These are phyloP conservation scores for Pestalotiopsis sp. DNA, from an alignment of 2,329 filamentous ascomycete genomes.

Conservation along the genomic window DNA sequence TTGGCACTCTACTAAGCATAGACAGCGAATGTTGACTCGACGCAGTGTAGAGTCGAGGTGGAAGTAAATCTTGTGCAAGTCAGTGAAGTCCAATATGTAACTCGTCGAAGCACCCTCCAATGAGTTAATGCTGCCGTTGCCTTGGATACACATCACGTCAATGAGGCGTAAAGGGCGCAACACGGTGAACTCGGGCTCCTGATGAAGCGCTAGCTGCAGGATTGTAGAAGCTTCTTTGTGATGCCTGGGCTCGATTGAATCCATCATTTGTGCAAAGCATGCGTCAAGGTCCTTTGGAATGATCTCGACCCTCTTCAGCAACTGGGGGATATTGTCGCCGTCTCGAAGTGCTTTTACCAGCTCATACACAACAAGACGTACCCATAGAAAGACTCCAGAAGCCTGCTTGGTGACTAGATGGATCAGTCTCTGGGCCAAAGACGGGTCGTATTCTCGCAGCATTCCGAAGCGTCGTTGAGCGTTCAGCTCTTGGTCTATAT, in stretches of 20 bases:
- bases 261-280: background rate
- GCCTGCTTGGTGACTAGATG: accelerated
- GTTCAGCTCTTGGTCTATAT: background rate
- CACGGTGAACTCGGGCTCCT: background rate
- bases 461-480: background rate
- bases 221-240: background rate
- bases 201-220: background rate
- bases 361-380: background rate
- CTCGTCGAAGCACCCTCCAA: accelerated
- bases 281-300: background rate
- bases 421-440: background rate
- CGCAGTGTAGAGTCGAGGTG: background rate
- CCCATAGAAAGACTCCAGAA: background rate
- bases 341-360: background rate
- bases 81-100: background rate
- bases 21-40: background rate
- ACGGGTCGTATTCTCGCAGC: background rate
- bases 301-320: background rate
- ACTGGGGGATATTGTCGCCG: background rate
- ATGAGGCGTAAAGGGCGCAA: background rate
- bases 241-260: background rate
- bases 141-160: background rate
- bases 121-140: accelerated
- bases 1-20: background rate
- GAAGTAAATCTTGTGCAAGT: background rate